Evolutionary conservation across 768 basidiomycete genomes (phyloP).

Genomic region (Lentinula detonsa): DNA sequence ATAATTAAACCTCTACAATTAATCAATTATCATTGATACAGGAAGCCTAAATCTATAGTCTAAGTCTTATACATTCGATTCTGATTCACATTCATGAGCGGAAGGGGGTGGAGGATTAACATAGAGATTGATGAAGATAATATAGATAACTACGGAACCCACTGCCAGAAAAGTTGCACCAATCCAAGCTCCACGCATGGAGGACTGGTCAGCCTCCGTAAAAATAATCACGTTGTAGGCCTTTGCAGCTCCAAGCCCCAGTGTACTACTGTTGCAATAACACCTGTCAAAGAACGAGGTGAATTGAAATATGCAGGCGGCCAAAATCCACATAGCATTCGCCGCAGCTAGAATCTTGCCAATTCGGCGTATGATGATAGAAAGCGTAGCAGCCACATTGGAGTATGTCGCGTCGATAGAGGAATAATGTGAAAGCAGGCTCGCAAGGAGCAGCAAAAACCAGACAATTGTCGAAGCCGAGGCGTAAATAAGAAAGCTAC

Average conservation of each 20-base stretch:
- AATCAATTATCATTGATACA: too few relatives aligned
- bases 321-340: constrained; percentile 26
- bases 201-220: constrained; percentile 13
- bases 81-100: neutral
- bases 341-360: constrained; percentile 23
- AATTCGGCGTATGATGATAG: constrained; percentile 21
- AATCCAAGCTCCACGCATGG: constrained; percentile 27
- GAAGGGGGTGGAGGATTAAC: constrained; percentile 12
- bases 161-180: constrained; percentile 26
- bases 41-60: neutral
- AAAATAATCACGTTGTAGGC: constrained; percentile 25
- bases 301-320: constrained; percentile 25
- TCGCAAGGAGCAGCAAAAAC: constrained; percentile 23
- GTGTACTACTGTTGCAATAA: constrained; percentile 29
- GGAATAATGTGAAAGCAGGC: constrained; percentile 8
- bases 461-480: constrained; percentile 21
- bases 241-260: constrained; percentile 13
- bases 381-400: constrained; percentile 10
- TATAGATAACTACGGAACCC: constrained; percentile 16
- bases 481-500: constrained; percentile 23
- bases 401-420: neutral
- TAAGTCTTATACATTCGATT: neutral
- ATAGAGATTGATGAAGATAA: constrained; percentile 21
- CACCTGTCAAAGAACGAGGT: constrained; percentile 25
- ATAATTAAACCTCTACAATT: too few relatives aligned